Percentiles rank a stretch among this genome's conserved stretches.
phyloP scores from a whole-genome alignment of 768 basidiomycete species.

The Candolleomyces eurysporus region DNA sequence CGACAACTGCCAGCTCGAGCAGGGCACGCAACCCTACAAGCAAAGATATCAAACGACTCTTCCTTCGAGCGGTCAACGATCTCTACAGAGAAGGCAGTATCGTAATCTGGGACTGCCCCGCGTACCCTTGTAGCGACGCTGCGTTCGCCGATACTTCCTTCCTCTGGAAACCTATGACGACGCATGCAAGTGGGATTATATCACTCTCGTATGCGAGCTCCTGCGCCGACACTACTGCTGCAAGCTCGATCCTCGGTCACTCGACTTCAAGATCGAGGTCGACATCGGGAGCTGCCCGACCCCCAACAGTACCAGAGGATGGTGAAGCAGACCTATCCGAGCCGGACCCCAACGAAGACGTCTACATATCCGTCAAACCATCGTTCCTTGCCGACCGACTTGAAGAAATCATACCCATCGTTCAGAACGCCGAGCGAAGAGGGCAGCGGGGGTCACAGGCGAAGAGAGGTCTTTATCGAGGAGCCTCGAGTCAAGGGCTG shows the following conservation, averaged over 20 bases:
- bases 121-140: slow-evolving; percentile 25
- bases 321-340: slow-evolving; percentile 55
- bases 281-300: not conserved
- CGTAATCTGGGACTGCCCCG: slow-evolving; percentile 69
- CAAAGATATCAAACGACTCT: slow-evolving; percentile 65
- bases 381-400: slow-evolving; percentile 38
- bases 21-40: slow-evolving; percentile 15
- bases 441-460: slow-evolving; percentile 12
- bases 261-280: not conserved
- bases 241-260: slow-evolving; percentile 11
- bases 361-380: slow-evolving; percentile 62
- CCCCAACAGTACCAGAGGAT: slow-evolving; percentile 21
- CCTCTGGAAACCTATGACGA: slow-evolving; percentile 50
- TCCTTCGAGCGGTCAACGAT: slow-evolving; percentile 60
- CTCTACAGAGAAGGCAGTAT: slow-evolving; percentile 72
- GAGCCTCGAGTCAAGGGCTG: slow-evolving; percentile 44
- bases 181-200: slow-evolving; percentile 8
- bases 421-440: slow-evolving; percentile 34
- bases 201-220: slow-evolving; percentile 24
- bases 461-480: slow-evolving; percentile 7
- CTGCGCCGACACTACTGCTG: slow-evolving; percentile 20
- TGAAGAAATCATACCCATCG: slow-evolving; percentile 2
- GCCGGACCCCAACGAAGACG: slow-evolving; percentile 57
- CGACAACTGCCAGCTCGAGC: not conserved
- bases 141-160: slow-evolving; percentile 22